These are phyloP conservation scores for Caulochytrium protostelioides DNA, from an alignment of 371 early-diverging fungal genomes.

Conservation along the genomic window DNA sequence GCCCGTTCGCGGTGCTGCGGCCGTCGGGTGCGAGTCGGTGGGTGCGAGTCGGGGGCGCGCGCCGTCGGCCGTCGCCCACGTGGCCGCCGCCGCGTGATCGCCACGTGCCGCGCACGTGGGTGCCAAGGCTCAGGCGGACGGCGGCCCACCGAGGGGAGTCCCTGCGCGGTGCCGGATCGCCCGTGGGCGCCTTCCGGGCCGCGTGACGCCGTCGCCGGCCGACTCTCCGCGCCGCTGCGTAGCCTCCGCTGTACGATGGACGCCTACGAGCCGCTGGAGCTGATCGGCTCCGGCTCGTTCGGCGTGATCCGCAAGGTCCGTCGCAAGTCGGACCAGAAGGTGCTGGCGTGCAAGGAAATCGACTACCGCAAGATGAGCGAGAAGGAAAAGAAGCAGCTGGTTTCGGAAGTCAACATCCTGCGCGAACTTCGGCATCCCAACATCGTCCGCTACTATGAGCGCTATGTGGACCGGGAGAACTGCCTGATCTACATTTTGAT, in stretches of 20 bases:
- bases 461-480: constrained; percentile 35
- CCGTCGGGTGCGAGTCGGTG: no score
- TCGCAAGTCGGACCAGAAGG: constrained; percentile 31
- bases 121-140: no score
- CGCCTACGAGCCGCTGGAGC: constrained; percentile 14
- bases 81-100: no score
- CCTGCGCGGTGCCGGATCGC: no score
- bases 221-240: no score
- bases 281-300: constrained; percentile 21
- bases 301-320: constrained; percentile 44
- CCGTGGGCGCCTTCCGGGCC: no score
- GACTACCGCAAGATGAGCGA: constrained; percentile 44
- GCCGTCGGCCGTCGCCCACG: no score
- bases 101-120: no score
- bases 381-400: constrained; percentile 40
- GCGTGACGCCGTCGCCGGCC: no score
- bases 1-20: no score
- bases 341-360: constrained; percentile 46
- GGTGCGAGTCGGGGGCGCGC: no score
- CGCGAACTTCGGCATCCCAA: constrained; percentile 43
- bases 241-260: constrained; percentile 9
- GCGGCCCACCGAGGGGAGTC: no score
- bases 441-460: constrained; percentile 46
- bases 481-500: constrained; percentile 44
- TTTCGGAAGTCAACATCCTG: constrained; percentile 47